Evolutionary conservation across 2,329 filamentous ascomycete genomes (phyloP), one percentile per base, ranked within the genome.

Genomic region (Plenodomus tracheiphilus): DNA sequence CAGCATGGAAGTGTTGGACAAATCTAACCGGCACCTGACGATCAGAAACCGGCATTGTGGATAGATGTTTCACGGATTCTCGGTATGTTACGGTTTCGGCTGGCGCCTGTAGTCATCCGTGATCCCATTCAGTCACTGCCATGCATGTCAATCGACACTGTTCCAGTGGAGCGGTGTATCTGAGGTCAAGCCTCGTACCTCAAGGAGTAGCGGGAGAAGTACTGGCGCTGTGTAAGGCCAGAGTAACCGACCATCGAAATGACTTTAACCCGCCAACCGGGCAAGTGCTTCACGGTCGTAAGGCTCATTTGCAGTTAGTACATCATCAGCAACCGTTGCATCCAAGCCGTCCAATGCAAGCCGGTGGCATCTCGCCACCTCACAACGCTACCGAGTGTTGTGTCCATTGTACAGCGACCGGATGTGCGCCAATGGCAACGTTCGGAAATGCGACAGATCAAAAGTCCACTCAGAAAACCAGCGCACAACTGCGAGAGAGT

Each of bases 211-310:
- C 28, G 15, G 8, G 28, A 4, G 28, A 32, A 15, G 28, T n/a
- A n/a, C n/a, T n/a, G n/a, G n/a, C n/a, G n/a, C n/a, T n/a, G n/a
- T n/a, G n/a, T n/a, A n/a, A n/a, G n/a, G n/a, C 28, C 11, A 32
- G 28, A 32, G 4, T 15, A 11, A 32, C 7, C 4, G 28, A 6
- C 9, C 28, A 32, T 4, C 6, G 15, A 6, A 17, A 46, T 20
- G n/a, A 34, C 43, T 38, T 22, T 41, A 40, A 36, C 43, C 43
- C 36, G 36, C 43, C 36, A 39, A 35, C 13, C 22, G 20, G 18
- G 10, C n/a, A 41, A 35, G 40, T 19, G 25, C n/a, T 8, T 32
- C 28, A 11, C 28, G 28, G 13, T 15, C 28, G 11, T 15, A 32
- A 32, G 6, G 6, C 13, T 10, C 15, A 6, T 10, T 15, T 32